Evolutionary conservation across 1,284 basidiomycete genomes (phyloP).

Genomic region (Leccinum angustisporum): DNA sequence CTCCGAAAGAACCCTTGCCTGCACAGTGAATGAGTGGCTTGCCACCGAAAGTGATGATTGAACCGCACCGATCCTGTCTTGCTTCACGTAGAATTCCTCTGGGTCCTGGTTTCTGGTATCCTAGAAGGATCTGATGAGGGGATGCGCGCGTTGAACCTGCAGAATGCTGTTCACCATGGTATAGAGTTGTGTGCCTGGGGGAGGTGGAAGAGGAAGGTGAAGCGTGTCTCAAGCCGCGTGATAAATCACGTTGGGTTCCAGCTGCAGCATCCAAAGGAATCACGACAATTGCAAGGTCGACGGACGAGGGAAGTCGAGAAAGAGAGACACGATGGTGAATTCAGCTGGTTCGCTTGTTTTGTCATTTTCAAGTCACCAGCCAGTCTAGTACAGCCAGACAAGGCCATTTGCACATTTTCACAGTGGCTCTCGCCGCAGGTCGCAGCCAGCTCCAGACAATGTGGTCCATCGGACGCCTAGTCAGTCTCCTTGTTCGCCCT

Average conservation of each 20-base stretch:
- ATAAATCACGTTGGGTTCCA: too few species aligned
- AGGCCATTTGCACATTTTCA: too few species aligned
- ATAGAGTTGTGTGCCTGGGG: not conserved
- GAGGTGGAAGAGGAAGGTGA: not conserved
- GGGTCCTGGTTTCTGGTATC: constrained; percentile 79
- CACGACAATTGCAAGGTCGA: too few species aligned
- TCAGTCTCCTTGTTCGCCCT: constrained; percentile 9
- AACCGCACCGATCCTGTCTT: constrained; percentile 88
- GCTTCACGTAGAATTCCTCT: constrained; percentile 93
- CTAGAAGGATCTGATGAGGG: constrained; percentile 38
- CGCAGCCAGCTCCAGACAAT: too few species aligned
- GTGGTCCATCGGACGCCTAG: too few species aligned
- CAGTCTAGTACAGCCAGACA: too few species aligned
- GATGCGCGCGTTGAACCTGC: not conserved
- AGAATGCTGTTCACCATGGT: constrained; percentile 22
- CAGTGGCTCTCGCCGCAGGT: not conserved
- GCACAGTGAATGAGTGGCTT: not conserved
- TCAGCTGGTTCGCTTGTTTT: constrained; percentile 28
- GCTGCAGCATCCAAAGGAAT: too few species aligned
- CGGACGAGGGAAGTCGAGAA: too few species aligned
- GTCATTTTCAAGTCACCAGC: constrained; percentile 31
- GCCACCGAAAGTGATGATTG: constrained; percentile 7
- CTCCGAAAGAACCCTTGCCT: constrained; percentile 97
- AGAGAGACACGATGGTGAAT: not conserved
- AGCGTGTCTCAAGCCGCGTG: too few species aligned